Conservation (phyloP, 306 rosid species). For the Prunus dulcis region DNA sequence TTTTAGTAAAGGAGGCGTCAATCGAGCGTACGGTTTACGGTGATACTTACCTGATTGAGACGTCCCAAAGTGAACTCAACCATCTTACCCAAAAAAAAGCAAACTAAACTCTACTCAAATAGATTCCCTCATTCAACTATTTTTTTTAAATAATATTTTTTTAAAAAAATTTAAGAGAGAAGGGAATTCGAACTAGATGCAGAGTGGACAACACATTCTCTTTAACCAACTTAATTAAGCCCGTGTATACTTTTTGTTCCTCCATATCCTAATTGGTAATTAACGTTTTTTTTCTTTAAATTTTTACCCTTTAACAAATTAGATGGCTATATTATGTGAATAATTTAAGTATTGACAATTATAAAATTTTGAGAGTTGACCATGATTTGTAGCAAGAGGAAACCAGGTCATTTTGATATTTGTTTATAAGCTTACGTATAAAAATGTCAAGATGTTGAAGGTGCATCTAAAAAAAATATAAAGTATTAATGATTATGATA, state of each 20-base stretch:
- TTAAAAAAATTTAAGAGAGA: no score
- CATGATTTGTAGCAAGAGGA: not conserved
- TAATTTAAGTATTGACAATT: not conserved
- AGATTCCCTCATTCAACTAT: not conserved
- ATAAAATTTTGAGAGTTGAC: not conserved
- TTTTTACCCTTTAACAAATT: no score
- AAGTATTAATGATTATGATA: not conserved
- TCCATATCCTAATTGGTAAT: no score
- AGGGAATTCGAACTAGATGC: no score
- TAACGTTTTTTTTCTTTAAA: no score
- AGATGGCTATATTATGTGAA: no score
- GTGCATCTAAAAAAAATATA: not conserved
- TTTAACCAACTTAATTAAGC: rapidly evolving
- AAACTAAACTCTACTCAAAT: not conserved
- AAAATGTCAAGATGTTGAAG: not conserved
- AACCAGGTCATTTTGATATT: not conserved
- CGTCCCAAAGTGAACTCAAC: not conserved
- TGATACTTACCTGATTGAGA: not conserved
- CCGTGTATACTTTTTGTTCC: no score
- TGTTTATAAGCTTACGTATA: not conserved
- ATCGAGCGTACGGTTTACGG: constrained; percentile 19
- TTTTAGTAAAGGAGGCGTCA: not conserved
- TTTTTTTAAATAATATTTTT: no score
- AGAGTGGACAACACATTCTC: rapidly evolving
- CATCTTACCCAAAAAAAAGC: not conserved